Percentiles rank a stretch among this genome's conserved stretches.
These are phyloP conservation scores for Diutina siamensis DNA, from an alignment of 1,139 yeast genomes.

Conservation along the genomic window DNA sequence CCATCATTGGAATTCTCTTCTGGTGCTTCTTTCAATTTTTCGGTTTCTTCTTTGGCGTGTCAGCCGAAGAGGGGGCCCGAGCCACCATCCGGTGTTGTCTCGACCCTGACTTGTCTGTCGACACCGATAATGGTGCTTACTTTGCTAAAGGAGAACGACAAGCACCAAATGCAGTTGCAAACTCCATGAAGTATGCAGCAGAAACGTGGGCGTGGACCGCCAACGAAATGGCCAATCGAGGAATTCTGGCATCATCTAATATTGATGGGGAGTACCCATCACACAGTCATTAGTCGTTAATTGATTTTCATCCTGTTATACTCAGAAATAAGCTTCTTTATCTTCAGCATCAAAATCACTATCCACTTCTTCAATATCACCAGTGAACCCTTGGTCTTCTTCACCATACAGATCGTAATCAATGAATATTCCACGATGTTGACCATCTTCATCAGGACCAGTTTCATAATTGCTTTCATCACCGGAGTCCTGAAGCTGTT, in stretches of 20 bases:
- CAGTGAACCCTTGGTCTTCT: background rate
- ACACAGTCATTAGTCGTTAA: too few relatives aligned
- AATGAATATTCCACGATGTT: background rate
- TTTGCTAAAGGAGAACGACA: constrained; percentile 47
- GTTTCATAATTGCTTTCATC: constrained; percentile 11
- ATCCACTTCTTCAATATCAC: background rate
- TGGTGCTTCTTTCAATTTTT: constrained; percentile 61
- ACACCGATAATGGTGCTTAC: constrained; percentile 59
- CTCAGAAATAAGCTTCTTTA: constrained; percentile 6
- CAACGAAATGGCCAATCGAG: constrained; percentile 42
- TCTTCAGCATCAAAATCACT: background rate
- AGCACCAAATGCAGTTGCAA: constrained; percentile 47
- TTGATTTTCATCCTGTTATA: too few relatives aligned
- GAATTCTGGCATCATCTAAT: constrained; percentile 12
- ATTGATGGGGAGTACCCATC: background rate
- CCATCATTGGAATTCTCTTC: constrained; percentile 59
- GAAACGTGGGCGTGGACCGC: constrained; percentile 82
- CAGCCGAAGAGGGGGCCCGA: constrained; percentile 59
- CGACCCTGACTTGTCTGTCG: constrained; percentile 36
- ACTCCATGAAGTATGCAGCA: constrained; percentile 50
- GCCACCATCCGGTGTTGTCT: constrained; percentile 58
- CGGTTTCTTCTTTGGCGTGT: constrained; percentile 58
- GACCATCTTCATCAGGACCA: constrained; percentile 7
- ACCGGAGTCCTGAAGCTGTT: background rate
- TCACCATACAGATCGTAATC: constrained; percentile 6